phyloP scores from a whole-genome alignment of 2,329 filamentous ascomycete species.

The Penicillium sp. region DNA sequence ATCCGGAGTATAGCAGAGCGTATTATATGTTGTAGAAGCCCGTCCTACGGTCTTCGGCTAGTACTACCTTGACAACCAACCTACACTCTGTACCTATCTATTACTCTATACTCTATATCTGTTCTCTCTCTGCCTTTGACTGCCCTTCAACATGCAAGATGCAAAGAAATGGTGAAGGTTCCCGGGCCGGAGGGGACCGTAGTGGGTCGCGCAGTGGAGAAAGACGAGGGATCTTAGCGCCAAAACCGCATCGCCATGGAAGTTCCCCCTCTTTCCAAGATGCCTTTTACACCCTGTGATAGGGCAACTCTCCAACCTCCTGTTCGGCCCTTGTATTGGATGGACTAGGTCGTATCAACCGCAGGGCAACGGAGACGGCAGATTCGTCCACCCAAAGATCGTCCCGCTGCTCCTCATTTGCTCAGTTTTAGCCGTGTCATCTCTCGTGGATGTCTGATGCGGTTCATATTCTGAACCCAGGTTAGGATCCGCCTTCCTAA shows the following conservation, averaged over 20 bases:
- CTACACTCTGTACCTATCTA: neutral
- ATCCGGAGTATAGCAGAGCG: neutral
- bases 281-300: constrained; percentile 15
- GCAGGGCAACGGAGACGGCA: constrained; percentile 9
- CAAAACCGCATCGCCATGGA: constrained; percentile 2
- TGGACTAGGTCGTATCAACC: constrained; percentile 8
- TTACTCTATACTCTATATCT: neutral
- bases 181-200: constrained; percentile 22
- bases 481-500: constrained; percentile 16
- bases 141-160: neutral
- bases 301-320: constrained; percentile 9
- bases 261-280: constrained; percentile 10
- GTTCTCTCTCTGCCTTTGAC: neutral
- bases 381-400: constrained; percentile 16
- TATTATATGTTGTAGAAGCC: neutral
- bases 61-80: neutral
- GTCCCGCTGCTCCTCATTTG: constrained; percentile 19
- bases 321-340: constrained; percentile 22
- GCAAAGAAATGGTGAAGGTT: constrained; percentile 20
- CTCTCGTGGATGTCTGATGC: constrained; percentile 16
- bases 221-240: constrained; percentile 16
- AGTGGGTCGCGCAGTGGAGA: constrained; percentile 19
- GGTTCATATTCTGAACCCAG: constrained; percentile 8
- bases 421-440: constrained; percentile 15
- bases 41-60: neutral